Conservation (phyloP, 2,329 filamentous ascomycete species). For the Stachybotrys chlorohalonatus region DNA sequence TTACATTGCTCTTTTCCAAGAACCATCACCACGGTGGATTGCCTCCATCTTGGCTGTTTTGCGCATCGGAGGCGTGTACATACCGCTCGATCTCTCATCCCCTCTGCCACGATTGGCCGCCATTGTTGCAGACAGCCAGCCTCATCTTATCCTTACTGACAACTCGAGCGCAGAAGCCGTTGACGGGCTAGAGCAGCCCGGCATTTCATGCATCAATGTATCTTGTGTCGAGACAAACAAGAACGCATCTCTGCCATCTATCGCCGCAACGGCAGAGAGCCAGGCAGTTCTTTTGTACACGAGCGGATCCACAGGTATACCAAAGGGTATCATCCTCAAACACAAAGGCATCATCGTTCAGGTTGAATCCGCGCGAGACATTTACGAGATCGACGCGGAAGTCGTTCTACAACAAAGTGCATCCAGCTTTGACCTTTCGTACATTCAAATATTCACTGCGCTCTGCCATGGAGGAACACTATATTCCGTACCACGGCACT, state of each 20-base stretch:
- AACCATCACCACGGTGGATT: background rate
- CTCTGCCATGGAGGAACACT: slow-evolving; percentile 1
- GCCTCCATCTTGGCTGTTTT: background rate
- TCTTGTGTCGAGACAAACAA: background rate
- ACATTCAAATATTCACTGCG: background rate
- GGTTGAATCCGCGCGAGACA: background rate
- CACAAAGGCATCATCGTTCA: background rate
- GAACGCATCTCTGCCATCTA: background rate
- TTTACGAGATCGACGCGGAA: background rate
- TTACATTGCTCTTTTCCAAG: background rate
- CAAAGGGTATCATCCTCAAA: background rate
- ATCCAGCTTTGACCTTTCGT: slow-evolving; percentile 1
- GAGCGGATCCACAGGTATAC: background rate
- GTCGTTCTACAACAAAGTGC: slow-evolving; percentile 1
- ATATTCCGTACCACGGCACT: background rate
- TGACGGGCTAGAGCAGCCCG: background rate
- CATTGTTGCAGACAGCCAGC: background rate
- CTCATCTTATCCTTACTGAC: background rate
- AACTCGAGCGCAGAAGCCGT: too few relatives aligned
- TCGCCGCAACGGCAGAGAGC: background rate
- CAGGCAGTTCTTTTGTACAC: background rate
- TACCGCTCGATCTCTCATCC: background rate
- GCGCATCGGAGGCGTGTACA: background rate
- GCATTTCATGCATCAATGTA: background rate
- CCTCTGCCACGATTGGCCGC: background rate